A percentile compares a stretch with the other conserved stretches of the same genome.
These are phyloP conservation scores for Actinomucor elegans DNA, from an alignment of 371 early-diverging fungal species.

Conservation along the genomic window DNA sequence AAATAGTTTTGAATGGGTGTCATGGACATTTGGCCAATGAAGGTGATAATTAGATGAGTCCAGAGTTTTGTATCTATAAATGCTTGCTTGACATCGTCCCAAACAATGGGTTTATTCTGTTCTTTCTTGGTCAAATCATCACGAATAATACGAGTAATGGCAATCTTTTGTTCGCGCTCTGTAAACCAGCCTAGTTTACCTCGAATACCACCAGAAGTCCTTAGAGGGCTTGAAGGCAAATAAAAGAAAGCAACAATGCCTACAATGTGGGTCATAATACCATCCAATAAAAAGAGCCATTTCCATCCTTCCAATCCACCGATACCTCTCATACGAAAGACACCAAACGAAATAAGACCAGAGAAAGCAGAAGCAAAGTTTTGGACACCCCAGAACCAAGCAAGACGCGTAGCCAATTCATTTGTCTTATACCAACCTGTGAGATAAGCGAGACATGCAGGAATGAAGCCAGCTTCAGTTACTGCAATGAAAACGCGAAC, in stretches of 20 bases:
- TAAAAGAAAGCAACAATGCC: conserved; percentile 28
- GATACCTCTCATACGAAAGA: conserved; percentile 55
- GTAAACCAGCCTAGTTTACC: conserved; percentile 40
- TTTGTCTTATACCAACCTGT: conserved; percentile 57
- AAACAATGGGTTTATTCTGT: conserved; percentile 22
- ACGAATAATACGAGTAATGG: conserved; percentile 49
- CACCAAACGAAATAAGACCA: conserved; percentile 60
- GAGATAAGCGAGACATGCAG: conserved; percentile 57
- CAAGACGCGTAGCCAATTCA: conserved; percentile 54
- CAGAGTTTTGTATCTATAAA: conserved; percentile 45
- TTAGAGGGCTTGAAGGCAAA: conserved; percentile 42
- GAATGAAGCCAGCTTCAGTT: conserved; percentile 62
- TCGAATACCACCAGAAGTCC: conserved; percentile 39
- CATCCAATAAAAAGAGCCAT: conserved; percentile 60
- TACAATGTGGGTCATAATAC: conserved; percentile 48
- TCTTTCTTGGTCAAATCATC: conserved; percentile 53
- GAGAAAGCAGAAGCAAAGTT: conserved; percentile 59
- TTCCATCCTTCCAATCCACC: conserved; percentile 59
- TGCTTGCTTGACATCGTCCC: conserved; percentile 27
- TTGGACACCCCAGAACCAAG: conserved; percentile 62
- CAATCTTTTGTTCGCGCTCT: conserved; percentile 43
- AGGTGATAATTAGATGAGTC: conserved; percentile 45
- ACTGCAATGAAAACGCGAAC: conserved; percentile 35
- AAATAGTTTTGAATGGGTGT: conserved; percentile 49
- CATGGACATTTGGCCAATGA: conserved; percentile 40